A percentile compares a stretch with the other conserved stretches of the same genome.
phyloP scores from a whole-genome alignment of 129 eudicot species.

The Oenanthe sinensis region DNA sequence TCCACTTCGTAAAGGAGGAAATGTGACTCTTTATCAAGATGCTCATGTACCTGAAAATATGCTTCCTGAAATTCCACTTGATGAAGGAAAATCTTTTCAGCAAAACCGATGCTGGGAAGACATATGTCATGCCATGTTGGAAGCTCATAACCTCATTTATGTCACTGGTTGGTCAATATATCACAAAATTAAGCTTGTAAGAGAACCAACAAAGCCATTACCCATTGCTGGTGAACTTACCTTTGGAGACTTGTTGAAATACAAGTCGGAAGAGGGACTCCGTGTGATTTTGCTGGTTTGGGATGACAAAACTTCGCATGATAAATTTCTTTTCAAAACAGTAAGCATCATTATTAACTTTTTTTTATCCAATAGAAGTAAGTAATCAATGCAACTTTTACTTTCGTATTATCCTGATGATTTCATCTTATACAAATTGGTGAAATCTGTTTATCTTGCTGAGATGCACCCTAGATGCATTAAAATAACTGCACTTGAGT shows the following conservation, averaged over 20 bases:
- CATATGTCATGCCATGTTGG: slow-evolving; percentile 18
- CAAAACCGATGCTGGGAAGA: slow-evolving; percentile 21
- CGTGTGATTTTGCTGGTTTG: slow-evolving; percentile 19
- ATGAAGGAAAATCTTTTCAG: slow-evolving; percentile 11
- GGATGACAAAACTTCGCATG: slow-evolving; percentile 23
- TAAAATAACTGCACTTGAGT: not conserved
- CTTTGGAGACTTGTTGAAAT: slow-evolving; percentile 19
- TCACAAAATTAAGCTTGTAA: slow-evolving; percentile 18
- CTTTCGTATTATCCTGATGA: not conserved
- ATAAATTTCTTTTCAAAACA: slow-evolving; percentile 18
- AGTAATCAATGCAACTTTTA: not conserved
- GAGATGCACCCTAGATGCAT: not conserved
- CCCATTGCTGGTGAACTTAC: slow-evolving; percentile 18
- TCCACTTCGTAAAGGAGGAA: slow-evolving; percentile 16
- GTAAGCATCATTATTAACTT: slow-evolving; percentile 1
- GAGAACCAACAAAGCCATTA: slow-evolving; percentile 21
- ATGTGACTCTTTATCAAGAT: slow-evolving; percentile 18
- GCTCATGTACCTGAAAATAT: slow-evolving; percentile 17
- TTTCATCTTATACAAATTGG: not conserved
- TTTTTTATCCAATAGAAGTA: not conserved
- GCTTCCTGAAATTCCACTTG: slow-evolving; percentile 19
- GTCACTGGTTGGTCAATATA: slow-evolving; percentile 21
- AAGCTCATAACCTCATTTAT: slow-evolving; percentile 20
- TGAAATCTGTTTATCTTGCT: not conserved
- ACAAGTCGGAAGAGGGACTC: slow-evolving; percentile 23